Evolutionary conservation across 169 alveolate species (phyloP).

Genomic region (Plasmodium vinckei): DNA sequence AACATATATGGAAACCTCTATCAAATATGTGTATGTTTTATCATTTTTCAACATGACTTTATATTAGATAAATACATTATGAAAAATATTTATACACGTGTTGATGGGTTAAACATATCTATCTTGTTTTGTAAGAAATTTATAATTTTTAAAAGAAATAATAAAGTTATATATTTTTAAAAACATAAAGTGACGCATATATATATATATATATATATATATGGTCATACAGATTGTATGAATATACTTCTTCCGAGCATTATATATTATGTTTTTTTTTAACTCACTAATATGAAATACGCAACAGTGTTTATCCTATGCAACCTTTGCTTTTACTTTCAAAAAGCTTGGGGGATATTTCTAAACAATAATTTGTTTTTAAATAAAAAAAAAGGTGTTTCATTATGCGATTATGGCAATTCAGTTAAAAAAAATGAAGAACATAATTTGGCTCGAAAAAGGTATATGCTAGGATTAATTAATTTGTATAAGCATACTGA

Average conservation of each 20-base stretch:
- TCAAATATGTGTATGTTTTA: no score
- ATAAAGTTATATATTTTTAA: no score
- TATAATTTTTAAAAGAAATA: no score
- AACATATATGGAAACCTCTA: no score
- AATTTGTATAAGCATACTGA: no score
- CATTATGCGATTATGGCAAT: not conserved
- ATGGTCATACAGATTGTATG: not conserved
- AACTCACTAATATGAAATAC: not conserved
- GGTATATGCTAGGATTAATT: no score
- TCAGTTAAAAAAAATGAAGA: not conserved
- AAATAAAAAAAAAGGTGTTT: slow-evolving; percentile 4
- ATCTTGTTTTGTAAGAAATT: no score
- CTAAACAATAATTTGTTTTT: not conserved
- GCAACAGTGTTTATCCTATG: not conserved
- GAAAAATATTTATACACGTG: no score
- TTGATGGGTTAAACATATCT: no score
- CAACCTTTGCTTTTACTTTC: not conserved
- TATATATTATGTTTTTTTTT: slow-evolving; percentile 1
- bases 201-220: not conserved
- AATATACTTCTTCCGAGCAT: not conserved
- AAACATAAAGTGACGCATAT: not conserved
- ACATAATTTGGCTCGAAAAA: not conserved
- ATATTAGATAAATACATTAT: no score
- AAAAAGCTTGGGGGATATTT: not conserved
- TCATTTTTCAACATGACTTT: no score